Conservation (phyloP, 495 filamentous ascomycete species). For the Annulohypoxylon stygium region DNA sequence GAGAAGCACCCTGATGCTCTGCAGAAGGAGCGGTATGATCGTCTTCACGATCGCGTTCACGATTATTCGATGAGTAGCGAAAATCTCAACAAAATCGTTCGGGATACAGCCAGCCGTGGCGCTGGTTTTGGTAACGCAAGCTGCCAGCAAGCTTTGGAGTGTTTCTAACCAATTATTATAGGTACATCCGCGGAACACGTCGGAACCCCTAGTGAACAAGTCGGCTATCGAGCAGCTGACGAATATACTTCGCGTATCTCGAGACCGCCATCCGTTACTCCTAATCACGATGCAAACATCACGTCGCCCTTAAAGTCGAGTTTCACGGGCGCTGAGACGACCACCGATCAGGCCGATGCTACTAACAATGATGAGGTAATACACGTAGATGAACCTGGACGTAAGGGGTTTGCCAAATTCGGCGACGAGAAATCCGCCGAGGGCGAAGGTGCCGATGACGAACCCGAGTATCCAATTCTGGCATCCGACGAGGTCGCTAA, state of each 20-base stretch:
- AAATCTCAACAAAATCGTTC: conserved; percentile 91
- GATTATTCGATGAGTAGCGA: conserved; percentile 92
- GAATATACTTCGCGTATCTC: conserved; percentile 80
- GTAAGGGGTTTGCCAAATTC: conserved; percentile 65
- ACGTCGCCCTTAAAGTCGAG: conserved; percentile 41
- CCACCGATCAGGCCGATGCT: conserved; percentile 35
- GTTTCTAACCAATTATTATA: conserved; percentile 56
- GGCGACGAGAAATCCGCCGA: conserved; percentile 63
- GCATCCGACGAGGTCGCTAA: conserved; percentile 93
- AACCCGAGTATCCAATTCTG: conserved; percentile 80
- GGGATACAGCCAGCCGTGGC: conserved; percentile 74
- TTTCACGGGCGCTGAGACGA: conserved; percentile 38
- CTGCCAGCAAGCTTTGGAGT: conserved; percentile 52
- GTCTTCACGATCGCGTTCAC: conserved; percentile 71
- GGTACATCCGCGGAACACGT: conserved; percentile 59
- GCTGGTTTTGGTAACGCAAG: conserved; percentile 72
- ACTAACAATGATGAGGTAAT: conserved; percentile 70
- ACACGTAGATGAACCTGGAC: conserved; percentile 80
- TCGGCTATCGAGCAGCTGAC: conserved; percentile 84
- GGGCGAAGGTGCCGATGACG: conserved; percentile 65
- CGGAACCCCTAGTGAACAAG: conserved; percentile 81
- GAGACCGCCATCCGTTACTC: conserved; percentile 62
- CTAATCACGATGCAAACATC: conserved; percentile 40
- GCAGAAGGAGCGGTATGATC: conserved; percentile 72
- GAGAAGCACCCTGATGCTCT: conserved; percentile 86